phyloP scores from a whole-genome alignment of 2,329 filamentous ascomycete species.

The Boeremia exigua region DNA sequence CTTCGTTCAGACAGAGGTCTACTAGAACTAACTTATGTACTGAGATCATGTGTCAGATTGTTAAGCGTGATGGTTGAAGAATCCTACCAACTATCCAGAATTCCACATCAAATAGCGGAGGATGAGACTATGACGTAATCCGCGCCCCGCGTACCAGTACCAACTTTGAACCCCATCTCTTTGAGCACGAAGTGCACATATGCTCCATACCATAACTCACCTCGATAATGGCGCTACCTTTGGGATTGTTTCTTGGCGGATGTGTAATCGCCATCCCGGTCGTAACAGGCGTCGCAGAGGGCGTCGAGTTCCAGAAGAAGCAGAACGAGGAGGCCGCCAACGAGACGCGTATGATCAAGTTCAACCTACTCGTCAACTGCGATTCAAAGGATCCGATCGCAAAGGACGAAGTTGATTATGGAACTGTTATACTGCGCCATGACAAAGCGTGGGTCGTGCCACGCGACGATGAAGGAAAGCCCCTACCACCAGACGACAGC shows the following conservation, averaged over 20 bases:
- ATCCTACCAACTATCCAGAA: not conserved
- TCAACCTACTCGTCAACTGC: slow-evolving; percentile 56
- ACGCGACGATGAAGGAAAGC: slow-evolving; percentile 38
- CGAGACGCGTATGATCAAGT: slow-evolving; percentile 59
- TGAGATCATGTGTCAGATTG: not conserved
- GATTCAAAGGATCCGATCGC: slow-evolving; percentile 42
- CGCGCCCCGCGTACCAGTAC: not conserved
- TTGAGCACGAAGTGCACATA: not conserved
- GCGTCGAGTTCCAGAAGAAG: slow-evolving; percentile 57
- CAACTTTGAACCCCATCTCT: not conserved
- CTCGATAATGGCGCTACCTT: slow-evolving; percentile 30
- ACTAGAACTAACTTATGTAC: too few species aligned
- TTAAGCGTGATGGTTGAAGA: not conserved
- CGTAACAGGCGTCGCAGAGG: slow-evolving; percentile 59
- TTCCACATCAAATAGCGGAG: not conserved
- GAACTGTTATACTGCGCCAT: slow-evolving; percentile 54
- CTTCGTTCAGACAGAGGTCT: too few species aligned
- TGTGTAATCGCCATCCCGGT: slow-evolving; percentile 55
- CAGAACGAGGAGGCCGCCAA: slow-evolving; percentile 58
- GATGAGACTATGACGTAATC: slow-evolving; percentile 9
- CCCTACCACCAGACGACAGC: slow-evolving; percentile 35
- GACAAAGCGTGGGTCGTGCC: slow-evolving; percentile 52
- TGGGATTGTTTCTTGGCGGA: slow-evolving; percentile 48
- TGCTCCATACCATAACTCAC: not conserved
- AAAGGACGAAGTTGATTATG: slow-evolving; percentile 49